These are phyloP conservation scores for Phanerochaete carnosa DNA, from an alignment of 768 basidiomycete genomes.

Conservation along the genomic window DNA sequence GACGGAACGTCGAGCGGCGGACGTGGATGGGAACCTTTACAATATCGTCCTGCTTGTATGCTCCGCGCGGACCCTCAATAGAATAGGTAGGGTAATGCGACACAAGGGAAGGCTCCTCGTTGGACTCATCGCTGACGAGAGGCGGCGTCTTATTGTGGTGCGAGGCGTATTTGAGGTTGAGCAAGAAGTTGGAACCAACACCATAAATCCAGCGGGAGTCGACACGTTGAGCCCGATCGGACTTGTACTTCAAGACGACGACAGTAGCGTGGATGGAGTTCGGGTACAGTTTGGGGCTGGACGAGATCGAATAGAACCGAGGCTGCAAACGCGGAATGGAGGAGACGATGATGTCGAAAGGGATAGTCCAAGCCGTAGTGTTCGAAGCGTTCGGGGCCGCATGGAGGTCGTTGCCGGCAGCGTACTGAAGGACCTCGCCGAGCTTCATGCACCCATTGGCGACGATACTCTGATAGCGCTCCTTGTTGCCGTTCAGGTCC, in stretches of 20 bases:
- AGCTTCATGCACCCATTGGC: conserved; percentile 84
- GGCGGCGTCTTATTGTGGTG: conserved; percentile 51
- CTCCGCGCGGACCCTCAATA: conserved; percentile 87
- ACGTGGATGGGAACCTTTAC: conserved; percentile 94
- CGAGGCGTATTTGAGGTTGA: conserved; percentile 82
- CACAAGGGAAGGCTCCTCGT: conserved; percentile 35
- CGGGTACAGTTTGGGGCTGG: conserved; percentile 90
- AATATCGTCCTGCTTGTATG: conserved; percentile 65
- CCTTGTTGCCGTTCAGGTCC: conserved; percentile 83
- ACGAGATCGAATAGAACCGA: conserved; percentile 98
- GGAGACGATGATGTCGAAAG: conserved; percentile 96
- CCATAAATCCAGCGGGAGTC: conserved; percentile 75
- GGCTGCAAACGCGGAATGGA: conserved; percentile 93
- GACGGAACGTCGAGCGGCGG: conserved; percentile 91
- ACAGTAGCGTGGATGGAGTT: conserved; percentile 90
- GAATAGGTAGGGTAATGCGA: conserved; percentile 63
- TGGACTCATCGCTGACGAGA: conserved; percentile 32
- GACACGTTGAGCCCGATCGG: conserved; percentile 49
- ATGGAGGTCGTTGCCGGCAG: conserved; percentile 73
- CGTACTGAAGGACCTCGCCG: conserved; percentile 89
- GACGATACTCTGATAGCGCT: conserved; percentile 76
- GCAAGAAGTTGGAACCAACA: conserved; percentile 91
- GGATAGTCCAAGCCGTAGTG: conserved; percentile 85
- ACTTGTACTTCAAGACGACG: conserved; percentile 93
- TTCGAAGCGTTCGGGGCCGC: conserved; percentile 60